A percentile compares a stretch with the other conserved stretches of the same genome.
Conservation (phyloP, 2,329 filamentous ascomycete species). For the Emergomyces orientalis region DNA sequence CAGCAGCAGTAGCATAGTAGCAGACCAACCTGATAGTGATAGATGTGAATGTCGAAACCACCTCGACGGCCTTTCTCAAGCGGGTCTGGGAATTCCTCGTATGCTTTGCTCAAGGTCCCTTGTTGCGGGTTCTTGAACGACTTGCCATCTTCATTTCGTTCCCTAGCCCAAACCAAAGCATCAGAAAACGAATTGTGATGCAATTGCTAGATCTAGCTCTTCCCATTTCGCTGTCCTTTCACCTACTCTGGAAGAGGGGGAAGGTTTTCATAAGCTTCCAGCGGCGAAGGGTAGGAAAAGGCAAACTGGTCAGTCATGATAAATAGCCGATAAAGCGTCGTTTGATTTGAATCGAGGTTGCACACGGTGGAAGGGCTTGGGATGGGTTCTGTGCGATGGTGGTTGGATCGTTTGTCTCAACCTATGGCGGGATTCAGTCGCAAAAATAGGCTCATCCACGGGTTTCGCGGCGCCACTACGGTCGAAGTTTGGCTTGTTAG, state of each 20-base stretch:
- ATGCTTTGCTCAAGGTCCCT: slow-evolving; percentile 51
- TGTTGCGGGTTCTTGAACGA: slow-evolving; percentile 59
- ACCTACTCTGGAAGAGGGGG: slow-evolving; percentile 39
- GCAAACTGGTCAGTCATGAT: slow-evolving; percentile 43
- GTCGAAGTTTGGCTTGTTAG: neutral
- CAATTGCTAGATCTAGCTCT: neutral
- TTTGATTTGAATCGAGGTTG: neutral
- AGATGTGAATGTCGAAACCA: slow-evolving; percentile 82
- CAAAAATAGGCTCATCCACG: neutral
- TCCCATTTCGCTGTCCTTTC: neutral
- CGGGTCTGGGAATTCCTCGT: slow-evolving; percentile 59
- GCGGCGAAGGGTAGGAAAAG: slow-evolving; percentile 48
- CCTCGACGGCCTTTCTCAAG: slow-evolving; percentile 57
- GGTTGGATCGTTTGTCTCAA: neutral
- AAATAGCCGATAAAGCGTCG: neutral
- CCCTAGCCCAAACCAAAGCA: slow-evolving; percentile 29
- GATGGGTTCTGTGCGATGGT: neutral
- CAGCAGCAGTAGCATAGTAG: slow-evolving; percentile 10
- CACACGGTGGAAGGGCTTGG: neutral
- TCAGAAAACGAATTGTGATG: neutral
- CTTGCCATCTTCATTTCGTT: slow-evolving; percentile 64
- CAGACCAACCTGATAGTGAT: slow-evolving; percentile 53
- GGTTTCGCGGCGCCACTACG: neutral
- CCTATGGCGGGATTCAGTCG: neutral
- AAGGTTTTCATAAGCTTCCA: slow-evolving; percentile 43